phyloP scores from a whole-genome alignment of 805 yeast genomes.

The Clavispora asparagi region DNA sequence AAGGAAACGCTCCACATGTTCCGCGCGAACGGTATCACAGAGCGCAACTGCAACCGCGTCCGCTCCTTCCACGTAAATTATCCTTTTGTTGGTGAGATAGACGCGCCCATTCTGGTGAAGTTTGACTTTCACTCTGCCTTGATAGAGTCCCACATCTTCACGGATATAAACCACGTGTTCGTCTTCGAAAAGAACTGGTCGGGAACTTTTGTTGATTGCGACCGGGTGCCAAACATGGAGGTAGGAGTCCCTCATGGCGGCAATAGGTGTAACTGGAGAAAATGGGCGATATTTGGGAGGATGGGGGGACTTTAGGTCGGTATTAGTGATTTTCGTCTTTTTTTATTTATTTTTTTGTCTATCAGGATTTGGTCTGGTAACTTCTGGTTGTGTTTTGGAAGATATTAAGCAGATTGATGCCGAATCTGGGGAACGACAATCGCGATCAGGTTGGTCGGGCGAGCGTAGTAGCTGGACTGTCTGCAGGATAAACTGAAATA shows the following conservation, averaged over 20 bases:
- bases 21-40: slow-evolving; percentile 34
- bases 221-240: slow-evolving; percentile 31
- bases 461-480: background rate
- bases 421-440: background rate
- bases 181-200: slow-evolving; percentile 31
- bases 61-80: slow-evolving; percentile 65
- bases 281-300: no score
- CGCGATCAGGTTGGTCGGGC: background rate
- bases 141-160: slow-evolving; percentile 61
- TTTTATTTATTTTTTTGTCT: no score
- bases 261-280: background rate
- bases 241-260: slow-evolving; percentile 2
- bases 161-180: slow-evolving; percentile 31
- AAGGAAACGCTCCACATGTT: slow-evolving; percentile 51
- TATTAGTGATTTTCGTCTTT: no score
- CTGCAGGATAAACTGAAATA: background rate
- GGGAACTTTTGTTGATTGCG: slow-evolving; percentile 32
- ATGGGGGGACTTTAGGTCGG: no score
- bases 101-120: slow-evolving; percentile 70
- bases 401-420: no score
- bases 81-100: slow-evolving; percentile 67
- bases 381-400: no score
- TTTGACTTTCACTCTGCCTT: slow-evolving; percentile 60
- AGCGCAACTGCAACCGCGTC: slow-evolving; percentile 46
- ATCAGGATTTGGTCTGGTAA: no score